phyloP scores from a whole-genome alignment of 495 filamentous ascomycete genomes.

The Glutinoglossum americanum region DNA sequence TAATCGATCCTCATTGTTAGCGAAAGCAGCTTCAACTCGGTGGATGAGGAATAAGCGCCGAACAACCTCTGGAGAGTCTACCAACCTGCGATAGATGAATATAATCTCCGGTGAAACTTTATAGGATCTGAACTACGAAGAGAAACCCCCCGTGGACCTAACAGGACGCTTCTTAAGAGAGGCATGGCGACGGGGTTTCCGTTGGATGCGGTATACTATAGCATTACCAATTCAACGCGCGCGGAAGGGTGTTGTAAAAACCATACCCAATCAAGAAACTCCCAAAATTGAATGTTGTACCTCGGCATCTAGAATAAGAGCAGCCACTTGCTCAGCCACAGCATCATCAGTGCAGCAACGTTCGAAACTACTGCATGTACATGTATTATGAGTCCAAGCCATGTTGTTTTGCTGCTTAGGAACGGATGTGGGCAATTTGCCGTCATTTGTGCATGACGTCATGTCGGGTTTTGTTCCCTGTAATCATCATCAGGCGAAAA shows the following conservation, averaged over 20 bases:
- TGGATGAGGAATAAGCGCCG: neutral
- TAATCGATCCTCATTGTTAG: neutral
- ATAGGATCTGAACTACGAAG: neutral
- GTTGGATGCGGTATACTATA: neutral
- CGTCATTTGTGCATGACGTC: neutral
- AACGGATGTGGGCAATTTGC: too few relatives aligned
- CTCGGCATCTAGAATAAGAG: too few relatives aligned
- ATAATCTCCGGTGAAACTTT: neutral
- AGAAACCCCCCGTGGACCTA: neutral
- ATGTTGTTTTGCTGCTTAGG: too few relatives aligned
- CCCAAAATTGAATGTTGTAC: too few relatives aligned
- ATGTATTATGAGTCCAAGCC: too few relatives aligned
- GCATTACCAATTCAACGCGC: conserved; percentile 15
- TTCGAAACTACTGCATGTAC: too few relatives aligned
- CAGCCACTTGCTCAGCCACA: too few relatives aligned
- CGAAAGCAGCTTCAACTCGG: neutral
- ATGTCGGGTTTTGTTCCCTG: too few relatives aligned
- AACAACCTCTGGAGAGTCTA: neutral
- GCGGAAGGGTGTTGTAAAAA: neutral
- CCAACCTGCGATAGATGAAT: neutral
- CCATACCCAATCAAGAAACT: too few relatives aligned
- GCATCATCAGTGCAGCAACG: neutral
- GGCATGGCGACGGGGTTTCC: conserved; percentile 6
- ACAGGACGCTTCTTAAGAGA: neutral
- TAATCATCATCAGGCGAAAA: too few relatives aligned